Percentiles rank a stretch among this genome's conserved stretches.
These are phyloP conservation scores for Coelastrella sp. DNA, from an alignment of 139 green algal species.

Conservation along the genomic window DNA sequence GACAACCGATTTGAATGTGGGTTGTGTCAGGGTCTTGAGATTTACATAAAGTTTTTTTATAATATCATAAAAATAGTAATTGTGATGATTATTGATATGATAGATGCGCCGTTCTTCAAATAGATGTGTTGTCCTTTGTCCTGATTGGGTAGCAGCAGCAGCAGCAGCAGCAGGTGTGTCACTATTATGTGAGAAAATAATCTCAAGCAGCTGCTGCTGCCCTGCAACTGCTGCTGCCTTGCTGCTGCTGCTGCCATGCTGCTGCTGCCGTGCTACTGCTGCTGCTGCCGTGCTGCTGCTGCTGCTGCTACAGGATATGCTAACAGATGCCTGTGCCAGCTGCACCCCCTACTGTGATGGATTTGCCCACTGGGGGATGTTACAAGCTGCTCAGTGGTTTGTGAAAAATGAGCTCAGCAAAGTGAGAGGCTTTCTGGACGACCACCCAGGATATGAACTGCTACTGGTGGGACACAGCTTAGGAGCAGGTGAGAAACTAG, in stretches of 20 bases:
- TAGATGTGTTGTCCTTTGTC: not conserved
- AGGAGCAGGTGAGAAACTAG: slow-evolving; percentile 19
- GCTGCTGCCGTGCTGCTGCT: not conserved
- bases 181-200: not conserved
- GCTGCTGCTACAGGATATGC: slow-evolving; percentile 38
- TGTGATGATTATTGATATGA: too few species aligned
- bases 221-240: not conserved
- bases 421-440: slow-evolving; percentile 9
- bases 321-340: slow-evolving; percentile 45
- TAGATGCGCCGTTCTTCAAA: too few species aligned
- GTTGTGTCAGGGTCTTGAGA: too few species aligned
- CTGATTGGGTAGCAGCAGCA: not conserved
- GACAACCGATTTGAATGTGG: slow-evolving; percentile 47
- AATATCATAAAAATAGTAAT: too few species aligned
- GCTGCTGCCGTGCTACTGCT: not conserved
- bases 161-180: not conserved
- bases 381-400: slow-evolving; percentile 37
- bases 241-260: not conserved
- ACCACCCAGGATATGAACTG: slow-evolving; percentile 21
- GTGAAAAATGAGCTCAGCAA: slow-evolving; percentile 2
- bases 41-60: too few species aligned
- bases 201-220: not conserved
- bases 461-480: slow-evolving; percentile 46
- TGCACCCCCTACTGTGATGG: slow-evolving; percentile 33
- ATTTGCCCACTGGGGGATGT: slow-evolving; percentile 49